Base-by-base conservation (phyloP, 2,329 filamentous ascomycete genomes). In the Fusarium cyanostomum region DNA sequence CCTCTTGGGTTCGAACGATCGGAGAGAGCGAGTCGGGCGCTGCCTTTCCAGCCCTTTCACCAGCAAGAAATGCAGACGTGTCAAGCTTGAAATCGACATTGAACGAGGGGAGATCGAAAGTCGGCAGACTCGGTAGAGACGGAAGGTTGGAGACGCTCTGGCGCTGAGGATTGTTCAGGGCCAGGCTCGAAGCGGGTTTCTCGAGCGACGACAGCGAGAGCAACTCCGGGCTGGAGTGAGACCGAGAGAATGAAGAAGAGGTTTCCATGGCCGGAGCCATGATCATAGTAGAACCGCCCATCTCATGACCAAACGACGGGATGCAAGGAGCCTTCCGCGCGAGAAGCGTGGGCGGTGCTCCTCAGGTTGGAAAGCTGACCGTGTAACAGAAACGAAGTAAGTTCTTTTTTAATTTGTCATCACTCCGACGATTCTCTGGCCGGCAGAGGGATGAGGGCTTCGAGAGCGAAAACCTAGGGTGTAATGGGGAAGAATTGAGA, bases 31-130 rank as follows among this genome's bases (percentile, higher is more conserved):
- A 44, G 24, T 61, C 54, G 24, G 63, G 52, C 16, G 52, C 37
- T 18, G 53, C 35, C 41, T 67, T 69, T 30, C 59, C 52, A 45
- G 49, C 41, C 39, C 56, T 49, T 53, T 59, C 62, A 26, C 44
- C 68, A 57, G 75, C 73, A 63, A 81, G 69, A 39, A 76, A 79
- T 26, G 84, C 72, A 15, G 77, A 79, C 5, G 79, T 79, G 65
- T 84, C 79, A 69, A 86, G 77, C 37, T 82, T 75, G 63, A 80
- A 75, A 62, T 79, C 79, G 66, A 82, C 77, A 61, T 85, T 81
- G 72, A 87, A 82, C 1, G 81, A 81, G 33, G 83, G 81, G 30
- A 87, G 74, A 56, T 84, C 82, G 71, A 85, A 84, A 56, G 75
- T 71, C 12, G 81, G 74, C 18, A 80, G 70, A 52, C 30, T 59